Conservation (phyloP, 257 asterid species). For the Solanum pennellii region DNA sequence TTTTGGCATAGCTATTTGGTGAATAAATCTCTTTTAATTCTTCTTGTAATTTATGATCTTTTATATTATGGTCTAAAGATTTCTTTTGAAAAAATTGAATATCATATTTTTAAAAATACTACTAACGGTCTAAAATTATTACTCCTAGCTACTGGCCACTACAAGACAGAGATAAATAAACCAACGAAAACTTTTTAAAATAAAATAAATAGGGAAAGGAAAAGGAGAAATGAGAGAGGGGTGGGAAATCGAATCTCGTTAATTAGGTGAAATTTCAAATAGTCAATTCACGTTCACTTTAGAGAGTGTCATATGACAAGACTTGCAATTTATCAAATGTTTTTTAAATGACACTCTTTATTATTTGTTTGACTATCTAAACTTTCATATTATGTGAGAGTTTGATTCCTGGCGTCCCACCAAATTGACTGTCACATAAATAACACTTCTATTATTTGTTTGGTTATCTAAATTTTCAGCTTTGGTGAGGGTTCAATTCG, state of each 20-base stretch:
- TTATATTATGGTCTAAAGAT: not conserved
- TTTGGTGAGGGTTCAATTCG: not conserved
- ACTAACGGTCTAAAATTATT: not conserved
- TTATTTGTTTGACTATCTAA: not conserved
- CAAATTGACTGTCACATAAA: not conserved
- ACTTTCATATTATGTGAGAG: not conserved
- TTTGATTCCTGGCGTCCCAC: not conserved
- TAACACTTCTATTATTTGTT: no score
- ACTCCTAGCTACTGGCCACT: not conserved
- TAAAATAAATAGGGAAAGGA: no score
- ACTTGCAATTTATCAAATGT: no score
- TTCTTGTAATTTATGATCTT: not conserved
- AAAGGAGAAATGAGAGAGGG: no score
- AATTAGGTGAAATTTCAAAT: no score
- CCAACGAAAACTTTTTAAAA: not conserved
- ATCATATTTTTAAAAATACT: not conserved
- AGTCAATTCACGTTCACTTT: no score
- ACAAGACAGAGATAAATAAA: not conserved
- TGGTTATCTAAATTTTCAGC: not conserved
- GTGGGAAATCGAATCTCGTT: no score
- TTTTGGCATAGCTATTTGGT: not conserved
- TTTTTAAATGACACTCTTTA: no score
- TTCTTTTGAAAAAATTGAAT: not conserved
- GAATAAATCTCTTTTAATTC: not conserved
- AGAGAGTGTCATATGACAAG: no score